phyloP scores from a whole-genome alignment of 1,284 basidiomycete species.

The Ganoderma resinaceum region DNA sequence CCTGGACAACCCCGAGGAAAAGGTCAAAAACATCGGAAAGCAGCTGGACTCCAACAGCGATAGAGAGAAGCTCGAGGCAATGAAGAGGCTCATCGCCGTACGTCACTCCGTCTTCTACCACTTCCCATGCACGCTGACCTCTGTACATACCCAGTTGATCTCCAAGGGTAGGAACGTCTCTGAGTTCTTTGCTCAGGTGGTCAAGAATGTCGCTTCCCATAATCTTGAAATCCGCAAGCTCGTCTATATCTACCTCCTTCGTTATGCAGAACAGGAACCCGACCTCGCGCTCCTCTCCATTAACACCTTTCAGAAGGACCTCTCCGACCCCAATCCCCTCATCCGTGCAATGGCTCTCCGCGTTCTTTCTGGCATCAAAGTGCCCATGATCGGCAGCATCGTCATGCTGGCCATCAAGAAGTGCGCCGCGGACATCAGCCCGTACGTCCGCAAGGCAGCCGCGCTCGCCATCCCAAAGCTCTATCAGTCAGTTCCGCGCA shows the following conservation, averaged over 20 bases:
- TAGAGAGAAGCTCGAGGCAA: conserved; percentile 89
- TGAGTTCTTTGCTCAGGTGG: conserved; percentile 92
- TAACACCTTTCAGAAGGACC: conserved; percentile 98
- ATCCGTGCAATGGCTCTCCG: conserved; percentile 94
- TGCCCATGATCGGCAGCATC: conserved; percentile 87
- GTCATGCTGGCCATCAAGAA: conserved; percentile 92
- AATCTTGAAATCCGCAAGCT: conserved; percentile 96
- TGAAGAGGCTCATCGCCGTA: conserved; percentile 93
- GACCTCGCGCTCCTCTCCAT: conserved; percentile 96
- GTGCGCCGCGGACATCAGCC: conserved; percentile 89
- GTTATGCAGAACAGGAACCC: conserved; percentile 92
- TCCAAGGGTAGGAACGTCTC: conserved; percentile 93
- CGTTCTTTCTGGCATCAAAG: conserved; percentile 92
- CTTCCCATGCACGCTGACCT: neutral
- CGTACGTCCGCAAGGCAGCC: conserved; percentile 93
- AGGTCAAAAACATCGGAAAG: conserved; percentile 77
- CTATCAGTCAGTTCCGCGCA: conserved; percentile 66
- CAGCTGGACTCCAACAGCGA: conserved; percentile 90
- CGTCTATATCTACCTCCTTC: conserved; percentile 96
- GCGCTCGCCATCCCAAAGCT: conserved; percentile 90
- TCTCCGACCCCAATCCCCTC: conserved; percentile 91
- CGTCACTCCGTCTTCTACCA: conserved; percentile 39
- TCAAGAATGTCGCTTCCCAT: conserved; percentile 91
- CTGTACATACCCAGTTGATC: conserved; percentile 72
- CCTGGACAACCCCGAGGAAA: conserved; percentile 76